Percentiles rank a stretch among this genome's conserved stretches.
These are phyloP conservation scores for Ceratopteris richardii DNA, from an alignment of 75 land plant species.

Conservation along the genomic window DNA sequence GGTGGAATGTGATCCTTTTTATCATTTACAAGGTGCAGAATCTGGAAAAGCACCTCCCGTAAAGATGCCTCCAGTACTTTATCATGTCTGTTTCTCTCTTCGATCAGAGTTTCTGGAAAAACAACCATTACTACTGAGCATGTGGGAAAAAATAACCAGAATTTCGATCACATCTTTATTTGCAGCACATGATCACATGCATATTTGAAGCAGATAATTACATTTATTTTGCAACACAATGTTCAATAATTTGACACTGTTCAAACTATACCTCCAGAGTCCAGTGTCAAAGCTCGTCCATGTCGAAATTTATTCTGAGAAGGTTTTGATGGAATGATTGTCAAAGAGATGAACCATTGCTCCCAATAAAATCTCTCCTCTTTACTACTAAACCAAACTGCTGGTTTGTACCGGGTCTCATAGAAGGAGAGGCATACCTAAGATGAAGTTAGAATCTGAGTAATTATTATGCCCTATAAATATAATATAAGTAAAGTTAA, in stretches of 20 bases:
- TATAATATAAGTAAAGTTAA: too few relatives aligned
- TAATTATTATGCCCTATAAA: too few relatives aligned
- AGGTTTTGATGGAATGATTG: conserved; percentile 37
- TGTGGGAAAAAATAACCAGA: neutral
- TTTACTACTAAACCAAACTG: conserved; percentile 77
- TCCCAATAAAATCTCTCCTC: conserved; percentile 86
- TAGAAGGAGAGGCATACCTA: conserved; percentile 91
- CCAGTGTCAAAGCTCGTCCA: conserved; percentile 21
- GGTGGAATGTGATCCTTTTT: conserved; percentile 95
- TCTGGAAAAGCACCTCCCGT: conserved; percentile 71
- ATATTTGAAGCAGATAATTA: too few relatives aligned
- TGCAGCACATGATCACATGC: too few relatives aligned
- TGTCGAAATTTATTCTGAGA: conserved; percentile 46
- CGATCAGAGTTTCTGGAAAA: conserved; percentile 41
- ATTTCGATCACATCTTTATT: too few relatives aligned
- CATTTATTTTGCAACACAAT: too few relatives aligned
- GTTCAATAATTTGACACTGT: too few relatives aligned
- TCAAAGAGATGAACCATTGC: conserved; percentile 70
- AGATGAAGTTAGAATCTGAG: too few relatives aligned
- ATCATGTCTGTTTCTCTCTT: conserved; percentile 50
- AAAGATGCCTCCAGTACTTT: conserved; percentile 66
- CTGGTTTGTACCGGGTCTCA: conserved; percentile 73
- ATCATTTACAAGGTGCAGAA: conserved; percentile 81
- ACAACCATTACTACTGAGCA: neutral
- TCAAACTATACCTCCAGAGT: neutral